A percentile compares a stretch with the other conserved stretches of the same genome.
These are phyloP conservation scores for Saccharomyces pastorianus DNA, from an alignment of 1,139 yeast species.

Conservation along the genomic window DNA sequence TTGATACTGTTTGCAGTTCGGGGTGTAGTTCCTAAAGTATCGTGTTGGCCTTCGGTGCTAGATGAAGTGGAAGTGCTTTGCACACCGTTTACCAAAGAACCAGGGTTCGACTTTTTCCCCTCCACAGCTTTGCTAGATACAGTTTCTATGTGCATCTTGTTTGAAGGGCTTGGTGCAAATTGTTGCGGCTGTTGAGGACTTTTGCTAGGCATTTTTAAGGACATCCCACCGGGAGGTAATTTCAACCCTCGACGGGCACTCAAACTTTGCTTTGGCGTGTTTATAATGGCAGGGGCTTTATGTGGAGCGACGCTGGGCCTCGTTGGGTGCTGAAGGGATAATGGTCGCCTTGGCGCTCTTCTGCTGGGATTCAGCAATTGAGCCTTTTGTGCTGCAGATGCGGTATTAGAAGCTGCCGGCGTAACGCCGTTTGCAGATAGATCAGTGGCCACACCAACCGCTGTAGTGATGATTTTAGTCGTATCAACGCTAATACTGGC, in stretches of 20 bases:
- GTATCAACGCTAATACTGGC: background rate
- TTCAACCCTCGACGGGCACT: slow-evolving; percentile 33
- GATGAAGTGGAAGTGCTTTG: slow-evolving; percentile 30
- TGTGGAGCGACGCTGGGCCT: slow-evolving; percentile 4
- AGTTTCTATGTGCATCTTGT: slow-evolving; percentile 14
- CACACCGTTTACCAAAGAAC: slow-evolving; percentile 28
- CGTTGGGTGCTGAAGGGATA: slow-evolving; percentile 5
- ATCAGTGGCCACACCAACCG: background rate
- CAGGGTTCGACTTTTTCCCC: slow-evolving; percentile 27
- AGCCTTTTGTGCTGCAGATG: slow-evolving; percentile 3
- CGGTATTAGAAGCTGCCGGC: slow-evolving; percentile 3
- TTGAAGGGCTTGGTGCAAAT: slow-evolving; percentile 27
- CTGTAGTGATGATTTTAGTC: background rate
- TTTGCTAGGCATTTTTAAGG: slow-evolving; percentile 21
- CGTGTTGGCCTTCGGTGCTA: slow-evolving; percentile 20
- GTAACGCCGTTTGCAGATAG: slow-evolving; percentile 1
- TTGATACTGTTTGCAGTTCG: slow-evolving; percentile 9
- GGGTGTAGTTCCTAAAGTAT: slow-evolving; percentile 26
- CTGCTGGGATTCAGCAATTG: slow-evolving; percentile 19
- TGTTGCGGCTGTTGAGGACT: slow-evolving; percentile 16
- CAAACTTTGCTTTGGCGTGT: slow-evolving; percentile 22
- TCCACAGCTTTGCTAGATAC: slow-evolving; percentile 5
- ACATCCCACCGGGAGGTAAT: slow-evolving; percentile 31
- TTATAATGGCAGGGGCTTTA: slow-evolving; percentile 1
- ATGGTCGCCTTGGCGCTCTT: slow-evolving; percentile 23